Evolutionary conservation across 805 yeast genomes (phyloP).

Genomic region (Wickerhamiella azymoides): DNA sequence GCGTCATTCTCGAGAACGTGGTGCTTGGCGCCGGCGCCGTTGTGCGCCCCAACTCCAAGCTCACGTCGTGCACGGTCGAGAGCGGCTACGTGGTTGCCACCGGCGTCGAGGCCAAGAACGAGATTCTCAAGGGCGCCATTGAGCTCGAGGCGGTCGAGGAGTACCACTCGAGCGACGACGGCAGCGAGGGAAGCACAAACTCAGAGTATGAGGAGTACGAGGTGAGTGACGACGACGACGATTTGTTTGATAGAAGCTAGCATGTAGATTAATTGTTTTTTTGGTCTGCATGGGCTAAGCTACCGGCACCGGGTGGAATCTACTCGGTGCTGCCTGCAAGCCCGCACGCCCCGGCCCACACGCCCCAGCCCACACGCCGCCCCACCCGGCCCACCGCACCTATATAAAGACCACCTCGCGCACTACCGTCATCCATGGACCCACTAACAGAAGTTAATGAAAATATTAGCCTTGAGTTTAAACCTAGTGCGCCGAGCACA

Average conservation of each 20-base stretch:
- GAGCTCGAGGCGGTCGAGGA: constrained; percentile 26
- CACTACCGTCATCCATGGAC: too few relatives aligned
- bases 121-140: constrained; percentile 20
- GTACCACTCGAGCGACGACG: constrained; percentile 16
- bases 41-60: constrained; percentile 49
- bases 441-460: too few relatives aligned
- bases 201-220: constrained; percentile 16
- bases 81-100: constrained; percentile 52
- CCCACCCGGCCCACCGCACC: too few relatives aligned
- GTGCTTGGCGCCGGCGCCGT: constrained; percentile 58
- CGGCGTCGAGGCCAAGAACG: constrained; percentile 30
- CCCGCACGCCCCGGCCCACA: too few relatives aligned
- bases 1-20: constrained; percentile 60
- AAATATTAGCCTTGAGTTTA: too few relatives aligned
- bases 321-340: too few relatives aligned
- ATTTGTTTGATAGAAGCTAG: constrained; percentile 20
- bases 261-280: background rate
- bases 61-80: constrained; percentile 76
- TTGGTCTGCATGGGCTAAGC: too few relatives aligned
- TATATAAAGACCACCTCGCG: too few relatives aligned
- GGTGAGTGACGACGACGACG: constrained; percentile 22
- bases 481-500: too few relatives aligned
- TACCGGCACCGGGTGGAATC: too few relatives aligned
- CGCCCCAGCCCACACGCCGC: too few relatives aligned
- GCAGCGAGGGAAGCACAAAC: constrained; percentile 14